These are phyloP conservation scores for Rubus idaeus DNA, from an alignment of 306 rosid species.

Conservation along the genomic window DNA sequence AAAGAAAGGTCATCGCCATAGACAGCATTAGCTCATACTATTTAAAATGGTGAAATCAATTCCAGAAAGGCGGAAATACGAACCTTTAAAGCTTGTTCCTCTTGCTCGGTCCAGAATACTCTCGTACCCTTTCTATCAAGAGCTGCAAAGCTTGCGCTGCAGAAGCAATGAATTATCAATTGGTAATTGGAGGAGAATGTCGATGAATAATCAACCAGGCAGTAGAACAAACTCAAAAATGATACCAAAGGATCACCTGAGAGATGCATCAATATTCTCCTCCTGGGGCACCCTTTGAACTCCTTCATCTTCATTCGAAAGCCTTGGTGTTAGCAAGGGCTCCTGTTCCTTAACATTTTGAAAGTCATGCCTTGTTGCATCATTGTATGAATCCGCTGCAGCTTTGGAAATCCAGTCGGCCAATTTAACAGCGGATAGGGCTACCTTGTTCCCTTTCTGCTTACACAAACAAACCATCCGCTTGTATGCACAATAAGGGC, in stretches of 20 bases:
- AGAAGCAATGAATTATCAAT: neutral
- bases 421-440: neutral
- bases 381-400: no score
- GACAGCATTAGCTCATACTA: neutral
- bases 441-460: neutral
- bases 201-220: neutral
- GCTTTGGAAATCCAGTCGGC: neutral
- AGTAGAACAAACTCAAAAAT: neutral
- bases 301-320: neutral
- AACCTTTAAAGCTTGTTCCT: neutral
- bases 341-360: neutral
- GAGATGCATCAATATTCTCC: neutral
- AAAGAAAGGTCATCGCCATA: neutral
- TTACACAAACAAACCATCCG: neutral
- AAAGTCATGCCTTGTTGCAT: neutral
- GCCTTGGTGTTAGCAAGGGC: neutral
- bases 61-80: neutral
- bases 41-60: neutral
- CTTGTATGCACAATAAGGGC: neutral
- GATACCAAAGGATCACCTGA: neutral
- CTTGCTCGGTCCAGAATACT: neutral
- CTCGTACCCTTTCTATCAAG: neutral
- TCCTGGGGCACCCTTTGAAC: neutral
- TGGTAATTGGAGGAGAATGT: neutral
- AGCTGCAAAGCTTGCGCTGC: neutral